Evolutionary conservation across 148 eudicot genomes (phyloP), one percentile per base, ranked within the genome.

Genomic region (Amaranthus palmeri): DNA sequence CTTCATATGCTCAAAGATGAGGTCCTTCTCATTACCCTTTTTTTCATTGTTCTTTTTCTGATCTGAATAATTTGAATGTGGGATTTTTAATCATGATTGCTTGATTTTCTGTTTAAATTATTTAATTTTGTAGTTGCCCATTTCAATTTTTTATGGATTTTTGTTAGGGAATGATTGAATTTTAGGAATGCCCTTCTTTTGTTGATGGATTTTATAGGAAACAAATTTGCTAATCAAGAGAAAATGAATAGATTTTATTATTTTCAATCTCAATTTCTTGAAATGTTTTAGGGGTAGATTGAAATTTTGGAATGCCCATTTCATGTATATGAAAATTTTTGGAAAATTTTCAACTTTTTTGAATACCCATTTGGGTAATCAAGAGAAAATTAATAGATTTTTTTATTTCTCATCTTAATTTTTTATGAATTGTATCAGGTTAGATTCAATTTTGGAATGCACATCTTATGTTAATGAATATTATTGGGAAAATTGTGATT

Each of bases 1-100:
- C 90, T 88, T 78, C 92, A 88, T 67, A 88, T 88, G 92, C 86
- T 88, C 59, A 88, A 88, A 82, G 90, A 86, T 58, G 92, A 88
- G 89, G 90, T 86, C 15, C 18, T 51, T 60, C 15, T 53, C n/a
- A 50, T 25, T 25, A 25, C 36, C 36, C 36, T 2, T n/a, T 58
- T 62, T 12, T 8, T 48, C 12, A 4, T 5, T 41, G 13, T 44
- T 3, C 14, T 17, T 25, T 58, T 14, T 44, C 8, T 40, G 3
- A 10, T n/a, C 15, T 4, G 36, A 25, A 25, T 25, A 25, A 25
- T 25, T 25, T 25, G 36, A 25, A 25, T 25, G 36, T 25, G 36
- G 36, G 36, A n/a, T 7, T 4, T 46, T 36, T 13, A 5, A 8
- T 0, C 11, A 48, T 10, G 4, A 10, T 41, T 3, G 7, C n/a